Base-by-base conservation (phyloP, 2,329 filamentous ascomycete genomes). In the Decorospora gaudefroyi region DNA sequence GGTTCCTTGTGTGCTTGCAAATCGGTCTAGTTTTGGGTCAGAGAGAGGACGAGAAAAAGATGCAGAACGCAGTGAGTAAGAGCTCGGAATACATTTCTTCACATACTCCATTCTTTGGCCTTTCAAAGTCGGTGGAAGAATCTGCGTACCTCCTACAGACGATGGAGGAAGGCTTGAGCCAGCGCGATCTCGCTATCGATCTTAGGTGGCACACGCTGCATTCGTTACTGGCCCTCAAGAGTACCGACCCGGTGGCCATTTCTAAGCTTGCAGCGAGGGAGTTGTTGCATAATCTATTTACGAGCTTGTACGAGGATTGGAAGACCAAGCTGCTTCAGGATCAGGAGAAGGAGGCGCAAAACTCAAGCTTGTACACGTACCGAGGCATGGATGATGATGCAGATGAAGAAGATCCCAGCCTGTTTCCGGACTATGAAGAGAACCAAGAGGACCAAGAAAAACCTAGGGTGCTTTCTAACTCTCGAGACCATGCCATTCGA, bases 331-430 rank as follows among this genome's bases (percentile, higher is more conserved):
- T 96, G 2, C 81, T 86, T 39, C 77, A 83, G 13, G 91, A 96
- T 53, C 86, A 89, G 59, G 83, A 85, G 58, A 82, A 87, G 32
- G 84, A 87, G 55, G 85, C 87, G 12, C 79, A 82, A 18, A 88
- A 86, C 50, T 83, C 81, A 4, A 90, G 87, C 51, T 71, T 95
- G 26, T 99, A 95, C 70, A 85, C 84, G 13, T 96, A 93, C 72
- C 83, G 84, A 51, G 92, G 91, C 21, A 85, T 84, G 26, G 87
- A 91, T 33, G 83, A 88, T 53, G 87, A 95, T 42, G 85, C 87
- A 57, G 80, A 86, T 51, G 81, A 86, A 42, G 88, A 93, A 52
- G 85, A 96, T 53, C 79, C 85, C 13, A 80, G 87, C 52, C 74
- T 97, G 5, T 97, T 97, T 73, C 92, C 92, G 1, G 82, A 80